Evolutionary conservation across 805 yeast genomes (phyloP).

Genomic region (Zygosaccharomyces pseudorouxii): DNA sequence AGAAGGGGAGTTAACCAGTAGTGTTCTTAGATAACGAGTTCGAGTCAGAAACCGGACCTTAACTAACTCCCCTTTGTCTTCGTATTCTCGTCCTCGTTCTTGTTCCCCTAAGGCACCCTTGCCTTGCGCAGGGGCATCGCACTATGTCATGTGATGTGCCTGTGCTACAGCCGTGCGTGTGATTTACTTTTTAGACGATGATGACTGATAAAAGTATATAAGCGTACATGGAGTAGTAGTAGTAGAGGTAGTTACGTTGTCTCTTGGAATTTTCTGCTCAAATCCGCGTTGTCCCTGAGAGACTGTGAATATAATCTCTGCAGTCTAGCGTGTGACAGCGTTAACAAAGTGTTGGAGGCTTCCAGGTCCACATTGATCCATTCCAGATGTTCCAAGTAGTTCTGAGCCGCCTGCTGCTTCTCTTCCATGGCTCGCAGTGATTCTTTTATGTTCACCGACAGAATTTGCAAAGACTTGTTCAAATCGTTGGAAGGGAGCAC

Average conservation of each 20-base stretch:
- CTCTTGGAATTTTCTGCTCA: background rate
- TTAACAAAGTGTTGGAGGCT: background rate
- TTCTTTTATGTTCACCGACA: background rate
- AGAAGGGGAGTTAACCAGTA: too few relatives aligned
- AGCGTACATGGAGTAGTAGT: background rate
- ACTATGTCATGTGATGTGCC: background rate
- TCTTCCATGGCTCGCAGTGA: background rate
- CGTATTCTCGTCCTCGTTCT: background rate
- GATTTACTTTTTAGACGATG: background rate
- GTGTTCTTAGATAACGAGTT: too few relatives aligned
- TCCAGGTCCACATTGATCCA: background rate
- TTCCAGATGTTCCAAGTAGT: background rate
- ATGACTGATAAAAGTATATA: background rate
- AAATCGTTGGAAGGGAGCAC: too few relatives aligned
- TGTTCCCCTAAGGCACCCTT: background rate
- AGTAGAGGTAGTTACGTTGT: background rate
- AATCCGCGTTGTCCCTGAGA: background rate
- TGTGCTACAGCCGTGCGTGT: background rate
- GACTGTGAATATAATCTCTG: background rate
- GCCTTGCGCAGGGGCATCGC: background rate
- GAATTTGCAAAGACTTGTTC: background rate
- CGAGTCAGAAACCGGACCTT: too few relatives aligned
- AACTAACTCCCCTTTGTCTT: too few relatives aligned
- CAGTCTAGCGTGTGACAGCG: background rate
- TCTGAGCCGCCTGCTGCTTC: background rate